These are phyloP conservation scores for Albatrellus ellisii DNA, from an alignment of 768 basidiomycete genomes.

Conservation along the genomic window DNA sequence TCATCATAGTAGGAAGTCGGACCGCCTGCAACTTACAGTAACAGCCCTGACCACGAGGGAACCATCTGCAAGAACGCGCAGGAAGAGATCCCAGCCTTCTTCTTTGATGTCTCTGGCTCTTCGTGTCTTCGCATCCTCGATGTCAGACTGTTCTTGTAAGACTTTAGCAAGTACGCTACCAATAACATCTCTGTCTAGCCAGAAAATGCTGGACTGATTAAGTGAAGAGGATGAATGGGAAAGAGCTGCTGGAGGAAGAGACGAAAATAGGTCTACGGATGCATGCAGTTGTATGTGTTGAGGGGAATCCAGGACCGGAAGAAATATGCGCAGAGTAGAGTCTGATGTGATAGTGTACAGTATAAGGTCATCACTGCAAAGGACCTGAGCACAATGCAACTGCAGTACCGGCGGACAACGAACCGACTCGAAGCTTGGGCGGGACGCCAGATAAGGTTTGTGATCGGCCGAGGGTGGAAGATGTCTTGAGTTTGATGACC, in stretches of 20 bases:
- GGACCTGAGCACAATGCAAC: constrained; percentile 3
- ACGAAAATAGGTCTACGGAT: constrained; percentile 58
- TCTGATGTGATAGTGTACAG: constrained; percentile 80
- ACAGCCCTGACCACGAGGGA: constrained; percentile 64
- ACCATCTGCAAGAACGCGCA: constrained; percentile 59
- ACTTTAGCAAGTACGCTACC: constrained; percentile 31
- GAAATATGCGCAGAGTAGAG: constrained; percentile 70
- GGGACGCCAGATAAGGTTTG: constrained; percentile 60
- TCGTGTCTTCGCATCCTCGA: constrained; percentile 32
- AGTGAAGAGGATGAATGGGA: no score
- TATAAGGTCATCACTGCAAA: constrained; percentile 53
- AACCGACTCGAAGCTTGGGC: constrained; percentile 54
- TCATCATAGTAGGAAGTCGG: constrained; percentile 1
- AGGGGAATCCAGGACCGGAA: constrained; percentile 80
- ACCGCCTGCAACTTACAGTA: constrained; percentile 34
- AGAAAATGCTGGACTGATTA: constrained; percentile 45
- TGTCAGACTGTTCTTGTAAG: constrained; percentile 21
- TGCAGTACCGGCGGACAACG: constrained; percentile 19
- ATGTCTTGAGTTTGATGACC: constrained; percentile 56
- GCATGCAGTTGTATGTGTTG: constrained; percentile 76
- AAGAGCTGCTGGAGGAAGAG: constrained; percentile 37
- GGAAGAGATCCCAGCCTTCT: constrained; percentile 70
- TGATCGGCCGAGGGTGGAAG: constrained; percentile 60
- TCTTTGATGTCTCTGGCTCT: constrained; percentile 50
- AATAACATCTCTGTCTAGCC: constrained; percentile 54